These are phyloP conservation scores for Adansonia rubrostipa DNA, from an alignment of 441 rosid genomes.

Conservation along the genomic window DNA sequence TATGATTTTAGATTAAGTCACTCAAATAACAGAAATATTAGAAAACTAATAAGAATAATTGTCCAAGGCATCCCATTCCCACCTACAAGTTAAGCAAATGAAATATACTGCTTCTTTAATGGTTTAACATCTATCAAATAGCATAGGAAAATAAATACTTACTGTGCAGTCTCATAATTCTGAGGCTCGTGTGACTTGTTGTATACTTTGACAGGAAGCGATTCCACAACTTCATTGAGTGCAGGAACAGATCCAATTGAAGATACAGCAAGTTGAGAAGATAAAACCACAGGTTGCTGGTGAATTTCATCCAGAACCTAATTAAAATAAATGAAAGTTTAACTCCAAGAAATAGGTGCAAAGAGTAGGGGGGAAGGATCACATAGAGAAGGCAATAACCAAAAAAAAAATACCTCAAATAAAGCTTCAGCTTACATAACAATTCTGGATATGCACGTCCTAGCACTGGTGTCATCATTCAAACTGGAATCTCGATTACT, in stretches of 20 bases:
- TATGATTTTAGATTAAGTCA: constrained; percentile 9
- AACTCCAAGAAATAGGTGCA: constrained; percentile 28
- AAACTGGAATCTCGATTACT: constrained; percentile 57
- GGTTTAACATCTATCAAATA: constrained; percentile 17
- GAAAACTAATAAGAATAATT: constrained; percentile 11
- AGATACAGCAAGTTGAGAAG: constrained; percentile 86
- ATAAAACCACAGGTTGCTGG: constrained; percentile 94
- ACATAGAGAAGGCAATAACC: neutral
- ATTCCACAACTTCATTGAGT: constrained; percentile 86
- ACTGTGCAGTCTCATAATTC: constrained; percentile 87
- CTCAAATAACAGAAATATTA: neutral
- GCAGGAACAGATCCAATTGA: constrained; percentile 97
- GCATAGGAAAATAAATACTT: constrained; percentile 36
- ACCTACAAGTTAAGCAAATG: constrained; percentile 1
- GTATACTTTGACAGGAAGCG: constrained; percentile 67
- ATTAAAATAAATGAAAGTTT: constrained; percentile 35
- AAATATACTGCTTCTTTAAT: constrained; percentile 4
- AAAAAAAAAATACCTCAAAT: constrained; percentile 66
- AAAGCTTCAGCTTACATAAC: constrained; percentile 97
- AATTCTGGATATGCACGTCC: constrained; percentile 96
- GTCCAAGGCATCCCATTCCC: neutral
- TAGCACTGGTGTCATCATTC: constrained; percentile 71
- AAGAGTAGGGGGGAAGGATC: neutral
- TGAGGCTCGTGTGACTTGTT: constrained; percentile 53
- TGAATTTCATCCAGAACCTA: constrained; percentile 99